Evolutionary conservation across 2,329 filamentous ascomycete species (phyloP).

Genomic region (Ophiostoma sp.): DNA sequence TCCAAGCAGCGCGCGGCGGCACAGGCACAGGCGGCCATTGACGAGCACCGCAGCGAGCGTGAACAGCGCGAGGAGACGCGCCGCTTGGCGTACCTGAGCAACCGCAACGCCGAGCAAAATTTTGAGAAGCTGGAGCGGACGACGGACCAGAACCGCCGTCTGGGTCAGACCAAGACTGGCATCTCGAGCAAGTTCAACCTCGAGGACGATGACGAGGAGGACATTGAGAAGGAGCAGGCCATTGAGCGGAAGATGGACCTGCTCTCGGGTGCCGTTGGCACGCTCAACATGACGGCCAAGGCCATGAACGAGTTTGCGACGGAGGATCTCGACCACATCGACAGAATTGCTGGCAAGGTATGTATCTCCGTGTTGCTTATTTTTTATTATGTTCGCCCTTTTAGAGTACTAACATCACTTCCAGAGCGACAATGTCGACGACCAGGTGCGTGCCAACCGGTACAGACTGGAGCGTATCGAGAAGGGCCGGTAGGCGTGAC

Average conservation of each 20-base stretch:
- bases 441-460: slow-evolving; percentile 62
- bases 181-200: slow-evolving; percentile 30
- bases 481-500: slow-evolving; percentile 20
- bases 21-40: slow-evolving; percentile 68
- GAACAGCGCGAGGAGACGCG: slow-evolving; percentile 64
- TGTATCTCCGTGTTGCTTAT: slow-evolving; percentile 31
- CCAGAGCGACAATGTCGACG: slow-evolving; percentile 80
- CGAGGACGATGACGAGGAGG: slow-evolving; percentile 33
- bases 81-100: slow-evolving; percentile 27
- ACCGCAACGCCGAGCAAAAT: slow-evolving; percentile 51
- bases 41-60: slow-evolving; percentile 66
- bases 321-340: slow-evolving; percentile 71
- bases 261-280: slow-evolving; percentile 68
- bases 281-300: slow-evolving; percentile 60
- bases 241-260: slow-evolving; percentile 64
- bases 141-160: slow-evolving; percentile 58
- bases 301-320: slow-evolving; percentile 52
- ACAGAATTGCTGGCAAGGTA: slow-evolving; percentile 77
- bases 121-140: slow-evolving; percentile 57
- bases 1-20: slow-evolving; percentile 63
- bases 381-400: background rate
- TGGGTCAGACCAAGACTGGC: slow-evolving; percentile 47
- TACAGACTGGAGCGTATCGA: slow-evolving; percentile 55
- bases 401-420: background rate
- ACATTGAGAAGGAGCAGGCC: slow-evolving; percentile 36